Base-by-base conservation (phyloP, 2,329 filamentous ascomycete genomes). In the Xylaria sp. region DNA sequence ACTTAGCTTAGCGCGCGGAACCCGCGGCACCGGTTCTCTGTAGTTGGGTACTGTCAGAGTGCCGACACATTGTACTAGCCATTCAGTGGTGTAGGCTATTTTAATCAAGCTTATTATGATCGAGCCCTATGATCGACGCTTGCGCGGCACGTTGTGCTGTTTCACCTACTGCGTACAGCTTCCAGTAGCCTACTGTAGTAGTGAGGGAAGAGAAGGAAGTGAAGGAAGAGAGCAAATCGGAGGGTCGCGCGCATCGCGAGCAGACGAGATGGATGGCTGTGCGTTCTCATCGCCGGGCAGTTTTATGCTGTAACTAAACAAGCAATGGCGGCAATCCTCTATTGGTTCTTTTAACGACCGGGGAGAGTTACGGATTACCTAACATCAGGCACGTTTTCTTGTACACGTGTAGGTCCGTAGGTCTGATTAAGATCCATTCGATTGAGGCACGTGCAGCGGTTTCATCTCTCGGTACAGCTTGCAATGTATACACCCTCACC, bases 1-100 rank as follows among this genome's bases (percentile, higher is more conserved):
- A n/a, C n/a, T 51, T 9, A 31, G 61, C 29, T 53, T 67, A 67
- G 65, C 45, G 61, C 60, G 36, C 61, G 65, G 65, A 45, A 64
- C 42, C n/a, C 44, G 58, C 56, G 56, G 61, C 56, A 65, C 29
- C 62, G 54, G 22, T 3, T 20, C 11, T 15, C 5, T 31, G 29
- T 45, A 49, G 50, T 31, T 6, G n/a, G 45, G 45, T 17, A 49
- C 45, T 20, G 36, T 47, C 39, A n/a, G 7, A 20, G 39, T 44
- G 11, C 42, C n/a, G 17, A 7, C 22, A 7, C 6, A 2, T n/a
- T 45, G 9, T 45, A 4, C 10, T 2, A 22, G 42, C 38, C 5
- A 42, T 6, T 5, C 15, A 17, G 17, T 42, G 38, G 15, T n/a
- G 38, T n/a, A 7, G n/a, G 42, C 6, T 58, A 47, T 57, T 62